A percentile compares a stretch with the other conserved stretches of the same genome.
phyloP scores from a whole-genome alignment of 306 rosid species.

The Gillenia trifoliata region DNA sequence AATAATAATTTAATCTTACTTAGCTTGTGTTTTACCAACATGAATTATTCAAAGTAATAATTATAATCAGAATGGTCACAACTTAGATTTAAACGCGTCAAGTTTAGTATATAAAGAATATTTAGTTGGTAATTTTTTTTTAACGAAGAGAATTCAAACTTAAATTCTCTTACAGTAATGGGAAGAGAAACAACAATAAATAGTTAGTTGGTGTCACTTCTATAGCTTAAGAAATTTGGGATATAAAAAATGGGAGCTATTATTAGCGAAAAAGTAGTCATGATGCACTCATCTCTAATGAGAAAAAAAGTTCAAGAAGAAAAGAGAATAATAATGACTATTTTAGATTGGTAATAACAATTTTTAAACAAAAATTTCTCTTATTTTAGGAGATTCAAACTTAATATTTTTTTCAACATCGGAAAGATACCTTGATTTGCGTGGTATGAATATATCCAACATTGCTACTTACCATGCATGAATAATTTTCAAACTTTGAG shows the following conservation, averaged over 20 bases:
- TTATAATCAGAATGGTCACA: slow-evolving; percentile 22
- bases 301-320: background rate
- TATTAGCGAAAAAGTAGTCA: background rate
- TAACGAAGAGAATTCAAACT: no score
- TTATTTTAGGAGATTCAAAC: background rate
- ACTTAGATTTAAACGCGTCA: background rate
- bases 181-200: background rate
- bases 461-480: background rate
- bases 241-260: background rate
- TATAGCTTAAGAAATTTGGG: no score
- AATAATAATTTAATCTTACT: background rate
- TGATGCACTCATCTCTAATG: background rate
- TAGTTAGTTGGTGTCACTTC: no score
- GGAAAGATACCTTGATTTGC: background rate
- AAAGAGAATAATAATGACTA: no score
- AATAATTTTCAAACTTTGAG: background rate
- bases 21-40: background rate
- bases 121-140: background rate
- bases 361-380: no score
- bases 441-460: background rate
- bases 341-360: background rate
- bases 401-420: no score
- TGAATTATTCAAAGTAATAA: slow-evolving; percentile 24
- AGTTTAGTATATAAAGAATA: no score
- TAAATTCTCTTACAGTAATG: background rate